Conservation (phyloP, 192 early-diverging fungal genomes). For the Coemansia sp. region DNA sequence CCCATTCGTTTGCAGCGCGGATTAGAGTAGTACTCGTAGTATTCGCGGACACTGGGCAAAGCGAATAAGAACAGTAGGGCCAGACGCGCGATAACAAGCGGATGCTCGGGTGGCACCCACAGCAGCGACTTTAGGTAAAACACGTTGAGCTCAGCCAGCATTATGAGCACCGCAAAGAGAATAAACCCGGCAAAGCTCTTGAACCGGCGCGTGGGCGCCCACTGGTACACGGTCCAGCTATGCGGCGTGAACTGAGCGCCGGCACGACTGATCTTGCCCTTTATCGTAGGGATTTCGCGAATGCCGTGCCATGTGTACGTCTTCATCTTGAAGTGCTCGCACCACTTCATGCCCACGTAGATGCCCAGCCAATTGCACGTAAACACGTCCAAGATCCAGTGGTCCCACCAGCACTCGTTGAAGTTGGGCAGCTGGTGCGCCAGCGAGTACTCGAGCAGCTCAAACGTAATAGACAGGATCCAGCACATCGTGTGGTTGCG, state of each 20-base stretch:
- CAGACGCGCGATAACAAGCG: constrained; percentile 76
- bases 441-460: constrained; percentile 94
- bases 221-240: constrained; percentile 92
- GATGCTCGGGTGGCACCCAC: constrained; percentile 90
- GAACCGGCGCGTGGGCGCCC: constrained; percentile 87
- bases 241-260: constrained; percentile 95
- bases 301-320: constrained; percentile 95
- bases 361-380: constrained; percentile 94
- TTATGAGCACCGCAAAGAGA: constrained; percentile 61
- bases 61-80: constrained; percentile 84
- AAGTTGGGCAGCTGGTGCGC: constrained; percentile 97
- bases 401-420: constrained; percentile 99
- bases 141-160: constrained; percentile 83
- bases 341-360: constrained; percentile 95
- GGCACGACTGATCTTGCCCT: constrained; percentile 86
- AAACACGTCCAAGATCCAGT: constrained; percentile 95
- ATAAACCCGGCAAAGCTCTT: constrained; percentile 86
- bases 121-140: constrained; percentile 95
- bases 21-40: constrained; percentile 85
- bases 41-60: constrained; percentile 85
- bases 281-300: constrained; percentile 78
- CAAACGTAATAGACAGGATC: constrained; percentile 94
- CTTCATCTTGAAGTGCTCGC: constrained; percentile 96
- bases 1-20: constrained; percentile 87
- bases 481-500: constrained; percentile 96